phyloP scores from a whole-genome alignment of 495 filamentous ascomycete species.

The Penicillium crystallinum region DNA sequence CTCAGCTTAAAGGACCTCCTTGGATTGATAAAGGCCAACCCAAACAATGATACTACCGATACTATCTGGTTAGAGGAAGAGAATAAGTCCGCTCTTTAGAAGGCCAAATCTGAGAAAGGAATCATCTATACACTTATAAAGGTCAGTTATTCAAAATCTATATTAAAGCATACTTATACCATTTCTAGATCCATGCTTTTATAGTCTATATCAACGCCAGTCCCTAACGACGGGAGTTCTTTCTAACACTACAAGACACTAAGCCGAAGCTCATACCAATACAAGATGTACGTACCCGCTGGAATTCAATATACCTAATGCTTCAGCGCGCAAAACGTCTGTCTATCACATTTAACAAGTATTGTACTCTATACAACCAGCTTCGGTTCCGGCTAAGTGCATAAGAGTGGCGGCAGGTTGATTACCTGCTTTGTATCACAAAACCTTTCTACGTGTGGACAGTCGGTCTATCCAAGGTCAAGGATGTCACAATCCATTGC shows the following conservation, averaged over 20 bases:
- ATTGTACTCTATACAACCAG: not conserved
- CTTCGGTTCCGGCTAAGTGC: not conserved
- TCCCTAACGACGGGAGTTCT: not conserved
- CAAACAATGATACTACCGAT: not conserved
- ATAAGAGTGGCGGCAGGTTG: not conserved
- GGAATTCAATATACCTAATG: not conserved
- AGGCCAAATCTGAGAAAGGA: too few relatives aligned
- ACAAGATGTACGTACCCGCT: not conserved
- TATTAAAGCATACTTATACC: too few relatives aligned
- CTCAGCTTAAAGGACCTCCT: not conserved
- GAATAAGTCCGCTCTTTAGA: too few relatives aligned
- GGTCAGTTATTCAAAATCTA: too few relatives aligned
- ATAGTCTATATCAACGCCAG: not conserved
- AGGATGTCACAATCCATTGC: not conserved
- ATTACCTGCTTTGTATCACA: not conserved
- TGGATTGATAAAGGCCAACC: not conserved
- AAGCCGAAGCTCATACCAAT: not conserved
- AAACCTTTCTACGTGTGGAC: conserved; percentile 5
- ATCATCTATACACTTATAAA: too few relatives aligned
- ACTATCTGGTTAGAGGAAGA: not conserved
- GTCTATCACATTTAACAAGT: not conserved
- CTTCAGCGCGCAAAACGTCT: not conserved
- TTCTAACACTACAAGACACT: not conserved
- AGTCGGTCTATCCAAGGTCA: conserved; percentile 9
- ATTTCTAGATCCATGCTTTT: not conserved